Evolutionary conservation across 306 rosid genomes (phyloP).

Genomic region (Echinosophora koreensis): DNA sequence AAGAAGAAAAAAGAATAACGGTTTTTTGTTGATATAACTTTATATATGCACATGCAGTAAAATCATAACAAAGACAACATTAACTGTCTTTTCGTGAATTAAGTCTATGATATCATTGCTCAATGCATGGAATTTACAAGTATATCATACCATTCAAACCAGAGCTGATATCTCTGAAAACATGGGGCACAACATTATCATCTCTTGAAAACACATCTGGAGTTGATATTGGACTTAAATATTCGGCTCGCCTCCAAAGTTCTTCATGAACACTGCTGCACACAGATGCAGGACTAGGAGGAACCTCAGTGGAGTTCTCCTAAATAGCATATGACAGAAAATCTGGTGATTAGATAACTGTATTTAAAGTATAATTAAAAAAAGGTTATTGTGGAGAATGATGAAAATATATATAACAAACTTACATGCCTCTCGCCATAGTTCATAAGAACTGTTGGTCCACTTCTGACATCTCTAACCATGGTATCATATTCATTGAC

Average conservation of each 20-base stretch:
- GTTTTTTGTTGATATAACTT: slow-evolving; percentile 21
- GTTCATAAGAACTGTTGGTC: slow-evolving; percentile 86
- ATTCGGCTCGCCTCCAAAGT: slow-evolving; percentile 74
- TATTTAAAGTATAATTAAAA: slow-evolving; percentile 40
- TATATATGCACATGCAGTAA: slow-evolving; percentile 25
- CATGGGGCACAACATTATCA: slow-evolving; percentile 65
- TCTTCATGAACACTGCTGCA: slow-evolving; percentile 95
- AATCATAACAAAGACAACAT: slow-evolving; percentile 8
- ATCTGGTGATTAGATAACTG: slow-evolving; percentile 37
- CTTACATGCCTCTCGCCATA: slow-evolving; percentile 79
- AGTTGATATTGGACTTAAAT: slow-evolving; percentile 81
- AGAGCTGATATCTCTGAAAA: slow-evolving; percentile 86
- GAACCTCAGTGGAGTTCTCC: slow-evolving; percentile 99
- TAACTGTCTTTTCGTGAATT: slow-evolving; percentile 20
- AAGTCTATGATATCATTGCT: slow-evolving; percentile 29
- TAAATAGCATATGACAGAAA: slow-evolving; percentile 47
- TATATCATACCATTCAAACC: slow-evolving; percentile 72
- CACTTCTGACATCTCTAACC: slow-evolving; percentile 76
- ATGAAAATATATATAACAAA: slow-evolving; percentile 30
- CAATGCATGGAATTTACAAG: slow-evolving; percentile 41
- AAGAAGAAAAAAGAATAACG: not conserved
- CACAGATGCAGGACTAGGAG: slow-evolving; percentile 98
- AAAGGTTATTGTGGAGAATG: slow-evolving; percentile 7
- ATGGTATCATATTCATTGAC: slow-evolving; percentile 52
- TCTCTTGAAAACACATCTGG: slow-evolving; percentile 78